Conservation (phyloP, 345 rosid species). For the Nephelium lappaceum region DNA sequence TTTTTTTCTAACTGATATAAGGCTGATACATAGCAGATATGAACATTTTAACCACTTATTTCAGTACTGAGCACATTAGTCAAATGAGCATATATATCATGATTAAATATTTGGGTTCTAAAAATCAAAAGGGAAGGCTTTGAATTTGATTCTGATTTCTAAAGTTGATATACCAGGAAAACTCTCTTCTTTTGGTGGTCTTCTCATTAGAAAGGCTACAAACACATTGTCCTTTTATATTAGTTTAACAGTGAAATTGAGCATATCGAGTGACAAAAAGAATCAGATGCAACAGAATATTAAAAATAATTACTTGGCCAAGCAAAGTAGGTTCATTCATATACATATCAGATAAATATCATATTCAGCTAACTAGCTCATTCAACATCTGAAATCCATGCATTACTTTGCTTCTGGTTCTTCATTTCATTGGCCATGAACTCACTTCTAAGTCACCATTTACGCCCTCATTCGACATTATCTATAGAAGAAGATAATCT, state of each 20-base stretch:
- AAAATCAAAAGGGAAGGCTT: constrained; percentile 22
- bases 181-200: constrained; percentile 26
- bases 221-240: not conserved
- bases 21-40: not conserved
- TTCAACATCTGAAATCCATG: not conserved
- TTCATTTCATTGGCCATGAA: constrained; percentile 29
- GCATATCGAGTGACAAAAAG: not conserved
- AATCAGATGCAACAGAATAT: constrained; percentile 4
- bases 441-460: constrained; percentile 9
- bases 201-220: constrained; percentile 13
- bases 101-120: not conserved
- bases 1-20: not conserved
- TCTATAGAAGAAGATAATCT: constrained; percentile 50
- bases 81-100: not conserved
- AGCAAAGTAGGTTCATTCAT: not conserved
- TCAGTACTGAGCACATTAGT: not conserved
- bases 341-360: not conserved
- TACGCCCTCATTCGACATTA: not conserved
- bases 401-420: constrained; percentile 1
- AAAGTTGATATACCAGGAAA: constrained; percentile 12
- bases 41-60: not conserved
- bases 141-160: constrained; percentile 15
- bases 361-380: not conserved
- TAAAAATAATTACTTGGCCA: not conserved
- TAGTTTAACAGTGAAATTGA: not conserved